phyloP scores from a whole-genome alignment of 805 yeast genomes.

The Pichia insulana region DNA sequence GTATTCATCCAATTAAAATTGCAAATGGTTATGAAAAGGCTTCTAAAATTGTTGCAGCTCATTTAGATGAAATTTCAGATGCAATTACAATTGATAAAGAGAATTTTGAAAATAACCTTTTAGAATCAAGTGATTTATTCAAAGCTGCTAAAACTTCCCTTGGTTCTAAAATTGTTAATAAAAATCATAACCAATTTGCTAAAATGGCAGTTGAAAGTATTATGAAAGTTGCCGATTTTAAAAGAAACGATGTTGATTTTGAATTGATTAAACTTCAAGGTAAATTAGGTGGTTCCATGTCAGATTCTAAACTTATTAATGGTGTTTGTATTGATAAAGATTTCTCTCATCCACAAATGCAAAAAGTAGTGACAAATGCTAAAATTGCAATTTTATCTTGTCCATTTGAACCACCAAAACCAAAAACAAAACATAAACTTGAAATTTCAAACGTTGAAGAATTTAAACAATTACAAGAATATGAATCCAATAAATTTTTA shows the following conservation, averaged over 20 bases:
- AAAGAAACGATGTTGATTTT: slow-evolving; percentile 92
- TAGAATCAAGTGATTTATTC: slow-evolving; percentile 48
- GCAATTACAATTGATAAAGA: slow-evolving; percentile 27
- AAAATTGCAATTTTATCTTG: slow-evolving; percentile 93
- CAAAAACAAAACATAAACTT: slow-evolving; percentile 95
- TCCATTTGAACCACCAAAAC: slow-evolving; percentile 99
- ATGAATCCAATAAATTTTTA: slow-evolving; percentile 83
- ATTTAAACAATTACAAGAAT: slow-evolving; percentile 79
- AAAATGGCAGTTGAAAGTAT: slow-evolving; percentile 97
- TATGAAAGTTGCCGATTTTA: slow-evolving; percentile 81
- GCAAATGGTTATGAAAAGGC: slow-evolving; percentile 98
- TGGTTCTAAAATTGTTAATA: slow-evolving; percentile 93
- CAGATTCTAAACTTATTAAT: slow-evolving; percentile 73
- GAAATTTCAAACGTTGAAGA: slow-evolving; percentile 93
- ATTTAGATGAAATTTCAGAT: slow-evolving; percentile 56
- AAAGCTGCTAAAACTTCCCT: slow-evolving; percentile 92
- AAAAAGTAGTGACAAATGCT: slow-evolving; percentile 67
- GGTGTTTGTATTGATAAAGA: slow-evolving; percentile 96
- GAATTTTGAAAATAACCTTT: slow-evolving; percentile 21
- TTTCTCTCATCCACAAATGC: slow-evolving; percentile 98
- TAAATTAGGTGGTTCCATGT: slow-evolving; percentile 88
- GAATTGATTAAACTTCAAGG: slow-evolving; percentile 94
- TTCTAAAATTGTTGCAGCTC: slow-evolving; percentile 77
- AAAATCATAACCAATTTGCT: slow-evolving; percentile 88
- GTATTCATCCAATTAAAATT: slow-evolving; percentile 92